Evolutionary conservation across 2,329 filamentous ascomycete species (phyloP).

Genomic region (Aureobasidium sp.): DNA sequence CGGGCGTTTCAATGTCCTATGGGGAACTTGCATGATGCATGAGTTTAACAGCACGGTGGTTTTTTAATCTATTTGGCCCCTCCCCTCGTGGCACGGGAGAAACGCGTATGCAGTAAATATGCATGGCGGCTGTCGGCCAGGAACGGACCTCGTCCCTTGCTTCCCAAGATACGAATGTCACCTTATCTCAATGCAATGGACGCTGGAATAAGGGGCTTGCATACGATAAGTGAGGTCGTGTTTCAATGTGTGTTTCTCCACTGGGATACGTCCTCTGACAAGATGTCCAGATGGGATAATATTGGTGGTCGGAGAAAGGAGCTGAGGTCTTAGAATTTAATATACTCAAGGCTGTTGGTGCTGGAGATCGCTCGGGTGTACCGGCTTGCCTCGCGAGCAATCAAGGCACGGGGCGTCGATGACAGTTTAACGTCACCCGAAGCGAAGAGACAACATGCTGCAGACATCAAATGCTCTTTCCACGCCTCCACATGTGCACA

Average conservation of each 20-base stretch:
- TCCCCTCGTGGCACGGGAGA: neutral
- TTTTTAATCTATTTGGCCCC: neutral
- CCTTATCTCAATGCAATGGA: neutral
- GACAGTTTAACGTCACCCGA: neutral
- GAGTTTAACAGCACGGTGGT: neutral
- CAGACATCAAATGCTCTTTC: too few species aligned
- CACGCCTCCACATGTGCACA: too few species aligned
- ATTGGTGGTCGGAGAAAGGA: neutral
- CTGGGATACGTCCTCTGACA: too few species aligned
- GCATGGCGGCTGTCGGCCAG: constrained; percentile 1
- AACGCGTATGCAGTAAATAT: neutral
- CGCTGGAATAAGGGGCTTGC: neutral
- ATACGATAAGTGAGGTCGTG: neutral
- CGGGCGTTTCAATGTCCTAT: neutral
- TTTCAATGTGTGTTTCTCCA: neutral
- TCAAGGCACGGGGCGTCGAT: neutral
- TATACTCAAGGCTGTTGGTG: neutral
- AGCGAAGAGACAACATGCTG: too few species aligned
- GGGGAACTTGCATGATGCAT: neutral
- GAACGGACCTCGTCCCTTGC: neutral
- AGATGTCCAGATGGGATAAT: too few species aligned
- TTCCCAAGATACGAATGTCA: neutral
- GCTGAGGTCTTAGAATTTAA: neutral
- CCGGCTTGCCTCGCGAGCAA: neutral
- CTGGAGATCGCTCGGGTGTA: too few species aligned